Conservation (phyloP, 345 rosid genomes). For the Populus alba region DNA sequence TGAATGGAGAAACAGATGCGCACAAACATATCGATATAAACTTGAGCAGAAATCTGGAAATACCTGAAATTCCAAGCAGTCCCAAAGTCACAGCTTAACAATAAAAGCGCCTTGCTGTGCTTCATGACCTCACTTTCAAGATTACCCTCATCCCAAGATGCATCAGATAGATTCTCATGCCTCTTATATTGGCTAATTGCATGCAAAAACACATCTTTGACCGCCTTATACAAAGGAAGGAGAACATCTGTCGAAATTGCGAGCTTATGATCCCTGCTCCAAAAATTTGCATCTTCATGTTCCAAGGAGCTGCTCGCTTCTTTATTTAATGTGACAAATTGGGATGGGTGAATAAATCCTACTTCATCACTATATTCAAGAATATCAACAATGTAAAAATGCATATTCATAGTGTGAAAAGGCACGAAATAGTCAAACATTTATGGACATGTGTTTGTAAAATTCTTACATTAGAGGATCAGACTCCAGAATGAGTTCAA, state of each 20-base stretch:
- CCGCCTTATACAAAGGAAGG: constrained; percentile 53
- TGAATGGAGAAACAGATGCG: not conserved
- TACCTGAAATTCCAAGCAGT: constrained; percentile 97
- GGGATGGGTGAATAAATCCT: constrained; percentile 88
- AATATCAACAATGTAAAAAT: not conserved
- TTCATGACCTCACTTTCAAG: constrained; percentile 53
- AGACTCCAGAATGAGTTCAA: constrained; percentile 58
- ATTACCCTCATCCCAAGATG: constrained; percentile 12
- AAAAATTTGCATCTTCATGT: constrained; percentile 39
- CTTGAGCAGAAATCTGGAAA: not conserved
- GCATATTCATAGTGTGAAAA: not conserved
- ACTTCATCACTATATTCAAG: constrained; percentile 66
- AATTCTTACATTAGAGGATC: constrained; percentile 72
- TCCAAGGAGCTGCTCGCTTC: constrained; percentile 21
- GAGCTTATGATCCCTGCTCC: constrained; percentile 71
- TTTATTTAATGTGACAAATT: constrained; percentile 46
- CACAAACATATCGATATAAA: not conserved
- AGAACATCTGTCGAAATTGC: constrained; percentile 70
- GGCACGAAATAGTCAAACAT: not conserved
- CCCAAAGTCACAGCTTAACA: constrained; percentile 78
- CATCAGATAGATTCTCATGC: constrained; percentile 4
- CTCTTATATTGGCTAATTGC: constrained; percentile 39
- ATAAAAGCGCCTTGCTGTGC: constrained; percentile 68
- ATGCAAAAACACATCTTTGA: constrained; percentile 52
- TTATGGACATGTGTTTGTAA: not conserved